Conservation (phyloP, 495 filamentous ascomycete species). For the Mytilinidion resinicola region DNA sequence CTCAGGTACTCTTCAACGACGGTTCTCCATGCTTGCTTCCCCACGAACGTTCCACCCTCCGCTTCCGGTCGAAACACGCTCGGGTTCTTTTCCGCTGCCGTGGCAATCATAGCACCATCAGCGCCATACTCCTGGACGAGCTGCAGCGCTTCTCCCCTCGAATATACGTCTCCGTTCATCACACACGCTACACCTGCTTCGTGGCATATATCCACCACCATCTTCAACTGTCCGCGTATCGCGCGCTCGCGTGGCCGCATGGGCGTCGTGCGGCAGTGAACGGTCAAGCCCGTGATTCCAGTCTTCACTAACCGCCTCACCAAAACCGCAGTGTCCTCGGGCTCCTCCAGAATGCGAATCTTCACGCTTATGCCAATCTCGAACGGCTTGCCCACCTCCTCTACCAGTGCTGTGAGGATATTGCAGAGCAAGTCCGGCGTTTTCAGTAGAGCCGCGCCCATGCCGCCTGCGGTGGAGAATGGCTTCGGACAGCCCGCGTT, state of each 20-base stretch:
- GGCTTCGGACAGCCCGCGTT: conserved; percentile 97
- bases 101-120: conserved; percentile 96
- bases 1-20: conserved; percentile 68
- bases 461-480: conserved; percentile 83
- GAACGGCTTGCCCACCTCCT: conserved; percentile 64
- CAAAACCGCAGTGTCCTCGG: conserved; percentile 62
- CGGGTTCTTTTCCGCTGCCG: conserved; percentile 78
- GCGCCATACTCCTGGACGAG: conserved; percentile 70
- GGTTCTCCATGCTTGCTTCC: conserved; percentile 57
- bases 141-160: conserved; percentile 56
- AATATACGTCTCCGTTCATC: conserved; percentile 88
- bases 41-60: conserved; percentile 50
- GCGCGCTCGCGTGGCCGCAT: conserved; percentile 89
- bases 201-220: conserved; percentile 70
- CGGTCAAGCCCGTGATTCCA: conserved; percentile 83
- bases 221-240: conserved; percentile 74
- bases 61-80: conserved; percentile 66
- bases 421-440: conserved; percentile 74
- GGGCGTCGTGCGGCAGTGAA: conserved; percentile 92
- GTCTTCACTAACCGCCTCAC: conserved; percentile 71
- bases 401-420: conserved; percentile 75
- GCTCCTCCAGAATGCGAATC: conserved; percentile 78
- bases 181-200: conserved; percentile 80
- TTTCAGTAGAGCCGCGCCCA: conserved; percentile 85
- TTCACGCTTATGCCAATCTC: conserved; percentile 92